Evolutionary conservation across 179 eudicot genomes (phyloP).

Genomic region (Amaranthus tricolor): DNA sequence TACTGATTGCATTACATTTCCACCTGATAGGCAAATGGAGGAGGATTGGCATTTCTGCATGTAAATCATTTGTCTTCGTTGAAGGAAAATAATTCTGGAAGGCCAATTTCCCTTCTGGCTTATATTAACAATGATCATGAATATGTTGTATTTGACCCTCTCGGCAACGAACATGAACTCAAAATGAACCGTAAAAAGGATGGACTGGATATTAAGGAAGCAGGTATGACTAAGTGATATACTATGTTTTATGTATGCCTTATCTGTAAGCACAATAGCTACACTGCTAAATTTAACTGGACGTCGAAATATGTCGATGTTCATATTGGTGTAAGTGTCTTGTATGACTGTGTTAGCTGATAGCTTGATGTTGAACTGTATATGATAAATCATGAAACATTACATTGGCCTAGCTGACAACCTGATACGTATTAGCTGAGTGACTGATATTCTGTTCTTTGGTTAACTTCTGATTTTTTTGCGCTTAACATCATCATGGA

Average conservation of each 20-base stretch:
- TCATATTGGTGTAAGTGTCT: neutral
- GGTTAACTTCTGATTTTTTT: neutral
- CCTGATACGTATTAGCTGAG: neutral
- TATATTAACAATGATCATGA: conserved; percentile 65
- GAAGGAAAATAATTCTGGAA: conserved; percentile 38
- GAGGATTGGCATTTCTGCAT: conserved; percentile 63
- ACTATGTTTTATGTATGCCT: neutral
- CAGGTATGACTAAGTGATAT: conserved; percentile 40
- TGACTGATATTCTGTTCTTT: neutral
- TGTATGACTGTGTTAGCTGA: neutral
- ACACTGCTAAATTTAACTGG: neutral
- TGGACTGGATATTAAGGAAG: conserved; percentile 36
- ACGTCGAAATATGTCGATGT: neutral
- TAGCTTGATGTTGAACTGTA: neutral
- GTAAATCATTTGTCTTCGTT: conserved; percentile 27
- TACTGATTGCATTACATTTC: conserved; percentile 9
- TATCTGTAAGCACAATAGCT: neutral
- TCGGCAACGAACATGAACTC: conserved; percentile 36
- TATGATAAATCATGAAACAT: neutral
- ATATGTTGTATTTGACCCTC: conserved; percentile 69
- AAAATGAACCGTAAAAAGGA: conserved; percentile 28
- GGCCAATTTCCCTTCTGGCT: conserved; percentile 44
- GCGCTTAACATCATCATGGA: neutral
- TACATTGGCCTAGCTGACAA: neutral
- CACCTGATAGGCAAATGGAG: conserved; percentile 62